Evolutionary conservation across 176 grass and related monocot species (phyloP), one percentile per base, ranked within the genome.

Genomic region (Cymbopogon citratus): DNA sequence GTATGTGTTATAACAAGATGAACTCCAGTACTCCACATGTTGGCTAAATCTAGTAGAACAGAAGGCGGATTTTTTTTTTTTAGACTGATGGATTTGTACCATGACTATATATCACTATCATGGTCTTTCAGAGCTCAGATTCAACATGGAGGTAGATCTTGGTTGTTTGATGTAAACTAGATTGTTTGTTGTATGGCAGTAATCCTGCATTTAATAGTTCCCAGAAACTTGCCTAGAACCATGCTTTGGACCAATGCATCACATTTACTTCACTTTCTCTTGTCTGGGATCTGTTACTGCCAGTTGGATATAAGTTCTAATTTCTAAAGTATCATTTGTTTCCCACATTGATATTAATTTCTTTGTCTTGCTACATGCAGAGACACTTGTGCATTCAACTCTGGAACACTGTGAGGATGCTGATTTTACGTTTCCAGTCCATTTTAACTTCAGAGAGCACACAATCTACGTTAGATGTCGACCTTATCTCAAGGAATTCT

Each of bases 361-460:
- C 23, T 80, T 80, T 69, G 6, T 54, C 21, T 54, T 80, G 77
- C 28, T 72, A 43, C 81, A 52, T 84, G 82, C 91, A 99, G 96
- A 99, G 66, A 99, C 96, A 34, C 84, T 99, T 21, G 96, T 99
- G 46, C 96, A 99, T 91, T 99, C 96, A 43, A 91, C 92, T 36
- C 90, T 99, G 9, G 92, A 99, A 24, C 91, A 83, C 25, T 95
- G 90, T 77, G 82, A 80, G 63, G 85, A 89, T 85, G 85, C 89
- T 45, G 92, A 99, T 90, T 99, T 99, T 83, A 91, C 92, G 45
- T 99, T 99, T 75, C 92, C 87, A 85, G 93, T 99, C 73, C 90
- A 95, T 66, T 99, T 99, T 65, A 99, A 99, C 75, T 57, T 93
- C 25, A 88, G 87, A 85, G 91, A 93, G 77, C 93, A 99, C 77